These are phyloP conservation scores for Coelastrella sp. DNA, from an alignment of 139 green algal genomes.

Conservation along the genomic window DNA sequence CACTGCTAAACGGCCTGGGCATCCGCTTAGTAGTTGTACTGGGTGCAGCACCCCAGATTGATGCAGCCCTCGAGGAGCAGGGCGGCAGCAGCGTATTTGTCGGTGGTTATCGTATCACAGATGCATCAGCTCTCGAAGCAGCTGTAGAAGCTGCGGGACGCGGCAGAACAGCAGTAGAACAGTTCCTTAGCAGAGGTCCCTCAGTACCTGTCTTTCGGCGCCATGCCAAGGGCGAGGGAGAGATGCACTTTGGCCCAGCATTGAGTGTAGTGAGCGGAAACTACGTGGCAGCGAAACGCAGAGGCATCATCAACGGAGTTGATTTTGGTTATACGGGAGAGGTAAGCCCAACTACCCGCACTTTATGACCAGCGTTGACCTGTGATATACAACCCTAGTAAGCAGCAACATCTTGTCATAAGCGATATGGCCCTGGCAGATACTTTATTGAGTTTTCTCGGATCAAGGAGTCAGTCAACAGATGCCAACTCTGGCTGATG, in stretches of 20 bases:
- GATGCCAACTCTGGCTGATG: too few species aligned
- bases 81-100: slow-evolving; percentile 64
- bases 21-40: slow-evolving; percentile 90
- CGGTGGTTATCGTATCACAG: slow-evolving; percentile 88
- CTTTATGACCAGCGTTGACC: neutral
- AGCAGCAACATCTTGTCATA: too few species aligned
- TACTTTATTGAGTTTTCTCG: too few species aligned
- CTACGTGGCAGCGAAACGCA: slow-evolving; percentile 90
- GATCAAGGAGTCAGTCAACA: too few species aligned
- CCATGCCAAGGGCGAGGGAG: slow-evolving; percentile 80
- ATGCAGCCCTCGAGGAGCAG: slow-evolving; percentile 62
- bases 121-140: slow-evolving; percentile 66
- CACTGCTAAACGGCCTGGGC: slow-evolving; percentile 91
- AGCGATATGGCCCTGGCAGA: too few species aligned
- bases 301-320: slow-evolving; percentile 91
- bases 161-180: slow-evolving; percentile 78
- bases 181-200: slow-evolving; percentile 83
- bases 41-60: slow-evolving; percentile 79
- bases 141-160: slow-evolving; percentile 80
- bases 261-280: slow-evolving; percentile 89
- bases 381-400: too few species aligned
- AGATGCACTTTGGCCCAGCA: slow-evolving; percentile 68
- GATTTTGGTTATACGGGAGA: slow-evolving; percentile 92
- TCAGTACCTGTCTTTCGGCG: slow-evolving; percentile 88
- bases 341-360: slow-evolving; percentile 45